Conservation (phyloP, 2,329 filamentous ascomycete species). For the Ceratocystis cacaofunesta region DNA sequence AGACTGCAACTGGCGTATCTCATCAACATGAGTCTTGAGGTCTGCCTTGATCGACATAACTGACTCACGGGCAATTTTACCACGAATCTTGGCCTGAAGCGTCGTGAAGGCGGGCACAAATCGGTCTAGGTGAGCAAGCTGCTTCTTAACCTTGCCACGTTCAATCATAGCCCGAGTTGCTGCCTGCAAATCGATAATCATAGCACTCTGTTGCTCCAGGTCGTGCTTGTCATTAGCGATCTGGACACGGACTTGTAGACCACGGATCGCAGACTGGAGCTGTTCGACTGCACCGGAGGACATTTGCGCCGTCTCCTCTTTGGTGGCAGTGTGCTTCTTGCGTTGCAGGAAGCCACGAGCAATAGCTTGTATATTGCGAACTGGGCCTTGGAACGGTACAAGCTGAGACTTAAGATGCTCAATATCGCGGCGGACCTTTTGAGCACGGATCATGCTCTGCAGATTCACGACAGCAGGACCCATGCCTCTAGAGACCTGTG, state of each 20-base stretch:
- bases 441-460: slow-evolving; percentile 65
- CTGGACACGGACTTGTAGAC: slow-evolving; percentile 41
- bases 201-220: slow-evolving; percentile 52
- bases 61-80: slow-evolving; percentile 32
- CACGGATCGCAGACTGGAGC: slow-evolving; percentile 46
- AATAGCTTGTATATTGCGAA: slow-evolving; percentile 49
- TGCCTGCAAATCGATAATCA: slow-evolving; percentile 58
- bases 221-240: slow-evolving; percentile 38
- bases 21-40: slow-evolving; percentile 29
- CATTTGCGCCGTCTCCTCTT: slow-evolving; percentile 38
- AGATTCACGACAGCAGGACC: slow-evolving; percentile 27
- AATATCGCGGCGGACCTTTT: slow-evolving; percentile 46
- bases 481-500: slow-evolving; percentile 1
- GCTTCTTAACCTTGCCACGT: slow-evolving; percentile 55
- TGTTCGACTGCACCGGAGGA: slow-evolving; percentile 35
- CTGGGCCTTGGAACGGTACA: slow-evolving; percentile 44
- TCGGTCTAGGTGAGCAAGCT: slow-evolving; percentile 57
- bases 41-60: slow-evolving; percentile 33
- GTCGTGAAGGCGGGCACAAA: slow-evolving; percentile 20
- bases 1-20: slow-evolving; percentile 35
- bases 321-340: slow-evolving; percentile 39
- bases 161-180: slow-evolving; percentile 65
- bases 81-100: slow-evolving; percentile 51
- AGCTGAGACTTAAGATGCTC: slow-evolving; percentile 43
- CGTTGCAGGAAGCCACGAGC: slow-evolving; percentile 54